phyloP scores from a whole-genome alignment of 1,284 basidiomycete genomes.

The Marasmius fiardii region DNA sequence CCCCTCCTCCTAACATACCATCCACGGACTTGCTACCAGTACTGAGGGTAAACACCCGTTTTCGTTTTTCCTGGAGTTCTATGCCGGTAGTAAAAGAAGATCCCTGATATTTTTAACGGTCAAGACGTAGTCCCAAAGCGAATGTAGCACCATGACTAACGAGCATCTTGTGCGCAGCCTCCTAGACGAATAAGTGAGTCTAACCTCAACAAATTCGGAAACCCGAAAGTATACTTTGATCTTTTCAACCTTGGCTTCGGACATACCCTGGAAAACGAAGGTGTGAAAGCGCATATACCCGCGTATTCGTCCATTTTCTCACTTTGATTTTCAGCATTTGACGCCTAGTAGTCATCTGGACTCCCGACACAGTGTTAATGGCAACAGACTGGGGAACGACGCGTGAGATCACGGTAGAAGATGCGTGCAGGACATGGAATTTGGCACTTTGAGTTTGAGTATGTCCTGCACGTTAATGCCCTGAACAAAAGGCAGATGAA shows the following conservation, averaged over 20 bases:
- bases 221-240: conserved; percentile 64
- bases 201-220: conserved; percentile 4
- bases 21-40: conserved; percentile 93
- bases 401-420: conserved; percentile 1
- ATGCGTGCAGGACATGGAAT: neutral
- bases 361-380: conserved; percentile 77
- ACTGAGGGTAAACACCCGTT: conserved; percentile 75
- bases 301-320: conserved; percentile 15
- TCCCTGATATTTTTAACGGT: conserved; percentile 45
- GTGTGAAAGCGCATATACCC: conserved; percentile 9
- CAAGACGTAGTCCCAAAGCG: neutral
- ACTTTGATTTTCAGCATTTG: conserved; percentile 92
- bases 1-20: conserved; percentile 80
- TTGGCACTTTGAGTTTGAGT: conserved; percentile 78
- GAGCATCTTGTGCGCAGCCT: conserved; percentile 82
- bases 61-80: conserved; percentile 84
- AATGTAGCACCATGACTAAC: conserved; percentile 34
- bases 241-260: conserved; percentile 93
- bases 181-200: conserved; percentile 40
- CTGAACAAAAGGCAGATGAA: conserved; percentile 33
- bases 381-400: conserved; percentile 52
- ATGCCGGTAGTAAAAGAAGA: conserved; percentile 86
- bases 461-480: conserved; percentile 96
- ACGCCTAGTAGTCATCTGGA: conserved; percentile 82
- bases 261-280: conserved; percentile 58